A percentile compares a stretch with the other conserved stretches of the same genome.
Conservation (phyloP, 441 rosid species). For the Heliophila coronopifolia region DNA sequence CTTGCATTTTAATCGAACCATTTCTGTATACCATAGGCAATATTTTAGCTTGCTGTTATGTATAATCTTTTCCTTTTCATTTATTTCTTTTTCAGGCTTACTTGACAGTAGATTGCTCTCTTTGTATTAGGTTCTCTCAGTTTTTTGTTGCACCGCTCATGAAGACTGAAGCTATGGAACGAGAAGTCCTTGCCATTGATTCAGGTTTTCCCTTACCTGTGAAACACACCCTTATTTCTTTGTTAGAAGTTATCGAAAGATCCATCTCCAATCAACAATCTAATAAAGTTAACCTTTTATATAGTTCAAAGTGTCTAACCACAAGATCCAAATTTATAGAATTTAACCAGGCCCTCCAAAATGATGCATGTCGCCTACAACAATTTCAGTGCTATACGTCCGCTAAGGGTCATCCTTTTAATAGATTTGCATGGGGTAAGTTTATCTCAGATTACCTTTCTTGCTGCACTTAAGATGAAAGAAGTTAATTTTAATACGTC, state of each 20-base stretch:
- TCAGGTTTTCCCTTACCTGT: constrained; percentile 51
- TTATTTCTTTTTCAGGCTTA: not conserved
- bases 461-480: constrained; percentile 16
- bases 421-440: constrained; percentile 88
- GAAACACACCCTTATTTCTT: not conserved
- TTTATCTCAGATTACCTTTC: constrained; percentile 20
- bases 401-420: constrained; percentile 58
- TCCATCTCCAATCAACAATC: constrained; percentile 5
- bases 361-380: constrained; percentile 84
- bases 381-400: constrained; percentile 91
- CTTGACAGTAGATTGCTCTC: constrained; percentile 21
- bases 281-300: not conserved
- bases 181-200: constrained; percentile 94
- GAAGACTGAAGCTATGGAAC: constrained; percentile 88
- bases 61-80: constrained; percentile 3
- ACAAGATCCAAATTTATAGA: constrained; percentile 37
- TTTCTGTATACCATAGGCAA: not conserved
- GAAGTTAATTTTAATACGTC: constrained; percentile 5
- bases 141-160: constrained; percentile 93
- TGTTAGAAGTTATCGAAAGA: not conserved
- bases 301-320: constrained; percentile 1
- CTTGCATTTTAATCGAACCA: not conserved
- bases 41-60: constrained; percentile 1
- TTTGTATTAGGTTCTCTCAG: constrained; percentile 79
- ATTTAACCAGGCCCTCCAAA: constrained; percentile 93